These are phyloP conservation scores for Diaporthe vexans DNA, from an alignment of 2,329 filamentous ascomycete species.

Conservation along the genomic window DNA sequence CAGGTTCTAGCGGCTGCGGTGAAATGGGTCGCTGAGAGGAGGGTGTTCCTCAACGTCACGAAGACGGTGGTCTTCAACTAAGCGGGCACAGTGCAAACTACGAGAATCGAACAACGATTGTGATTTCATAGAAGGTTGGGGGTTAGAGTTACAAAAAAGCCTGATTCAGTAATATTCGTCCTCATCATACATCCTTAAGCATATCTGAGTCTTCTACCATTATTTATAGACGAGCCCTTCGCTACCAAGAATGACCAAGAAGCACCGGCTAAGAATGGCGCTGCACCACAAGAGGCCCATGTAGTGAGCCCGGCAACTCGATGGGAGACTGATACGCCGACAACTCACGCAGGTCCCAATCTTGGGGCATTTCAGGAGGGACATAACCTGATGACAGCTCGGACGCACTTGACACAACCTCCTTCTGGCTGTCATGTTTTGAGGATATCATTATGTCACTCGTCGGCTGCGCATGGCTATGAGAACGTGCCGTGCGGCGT, in stretches of 20 bases:
- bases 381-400: neutral
- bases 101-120: neutral
- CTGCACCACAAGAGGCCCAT: too few species aligned
- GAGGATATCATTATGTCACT: neutral
- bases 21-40: slow-evolving; percentile 85
- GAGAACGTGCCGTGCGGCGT: neutral
- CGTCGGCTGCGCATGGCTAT: neutral
- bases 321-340: neutral
- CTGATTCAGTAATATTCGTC: neutral
- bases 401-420: neutral
- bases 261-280: neutral
- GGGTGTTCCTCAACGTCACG: slow-evolving; percentile 82
- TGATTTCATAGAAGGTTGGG: neutral
- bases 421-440: neutral
- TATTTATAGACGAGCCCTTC: neutral
- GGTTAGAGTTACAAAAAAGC: neutral
- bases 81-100: neutral
- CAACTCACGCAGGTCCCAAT: neutral
- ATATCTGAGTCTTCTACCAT: neutral
- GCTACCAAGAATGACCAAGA: too few species aligned
- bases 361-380: neutral
- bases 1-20: slow-evolving; percentile 86
- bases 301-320: neutral
- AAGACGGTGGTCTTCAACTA: slow-evolving; percentile 84
- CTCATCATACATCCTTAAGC: neutral